Evolutionary conservation across 495 filamentous ascomycete genomes (phyloP).

Genomic region (Pyrenopolyporus hunteri): DNA sequence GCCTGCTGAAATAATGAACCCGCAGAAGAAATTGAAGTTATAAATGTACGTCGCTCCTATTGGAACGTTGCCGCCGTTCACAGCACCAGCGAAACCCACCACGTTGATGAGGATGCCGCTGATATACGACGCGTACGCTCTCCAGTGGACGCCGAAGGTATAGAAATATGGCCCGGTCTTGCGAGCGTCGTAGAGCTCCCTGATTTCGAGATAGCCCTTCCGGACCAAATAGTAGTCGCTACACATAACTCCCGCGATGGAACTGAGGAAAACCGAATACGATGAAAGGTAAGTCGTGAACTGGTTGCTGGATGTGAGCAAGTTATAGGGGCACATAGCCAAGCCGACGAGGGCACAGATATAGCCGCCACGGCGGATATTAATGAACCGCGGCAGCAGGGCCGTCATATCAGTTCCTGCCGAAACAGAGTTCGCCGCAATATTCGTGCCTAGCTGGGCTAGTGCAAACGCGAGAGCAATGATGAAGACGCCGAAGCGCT

Average conservation of each 20-base stretch:
- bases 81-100: constrained; percentile 85
- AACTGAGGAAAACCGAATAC: constrained; percentile 94
- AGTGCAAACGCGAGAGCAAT: constrained; percentile 82
- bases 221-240: constrained; percentile 91
- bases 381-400: constrained; percentile 82
- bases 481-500: constrained; percentile 89
- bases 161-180: constrained; percentile 74
- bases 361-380: constrained; percentile 89
- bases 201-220: constrained; percentile 78
- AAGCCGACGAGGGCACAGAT: constrained; percentile 84
- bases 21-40: constrained; percentile 87
- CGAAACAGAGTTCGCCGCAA: constrained; percentile 88
- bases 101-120: constrained; percentile 90
- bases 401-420: constrained; percentile 93
- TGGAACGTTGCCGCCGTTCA: constrained; percentile 67
- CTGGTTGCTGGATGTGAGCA: constrained; percentile 77
- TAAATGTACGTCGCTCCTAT: constrained; percentile 86
- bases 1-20: constrained; percentile 70
- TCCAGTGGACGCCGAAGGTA: constrained; percentile 77
- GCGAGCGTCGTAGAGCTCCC: constrained; percentile 77
- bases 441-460: constrained; percentile 91
- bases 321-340: constrained; percentile 88
- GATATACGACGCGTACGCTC: constrained; percentile 83
- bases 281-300: constrained; percentile 95
- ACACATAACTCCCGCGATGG: constrained; percentile 89